Conservation (phyloP, 768 basidiomycete genomes). For the Mycena galericulata region DNA sequence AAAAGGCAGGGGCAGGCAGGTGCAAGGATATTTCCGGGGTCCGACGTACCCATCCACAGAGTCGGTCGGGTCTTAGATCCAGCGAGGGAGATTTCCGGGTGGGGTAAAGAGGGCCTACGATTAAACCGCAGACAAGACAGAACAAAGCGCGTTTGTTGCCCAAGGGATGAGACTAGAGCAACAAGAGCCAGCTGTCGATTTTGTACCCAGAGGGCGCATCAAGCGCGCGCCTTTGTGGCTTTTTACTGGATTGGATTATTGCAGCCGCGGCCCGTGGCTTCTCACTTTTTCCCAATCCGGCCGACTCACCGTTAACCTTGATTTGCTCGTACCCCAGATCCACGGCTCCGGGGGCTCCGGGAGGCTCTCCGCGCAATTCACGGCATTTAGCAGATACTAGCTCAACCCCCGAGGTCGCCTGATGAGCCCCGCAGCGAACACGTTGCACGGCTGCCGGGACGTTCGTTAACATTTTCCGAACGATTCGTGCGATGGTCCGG, state of each 20-base stretch:
- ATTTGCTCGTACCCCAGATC: constrained; percentile 7
- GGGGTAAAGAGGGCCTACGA: not conserved
- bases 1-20: not conserved
- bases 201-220: not conserved
- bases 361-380: too few species aligned
- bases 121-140: too few species aligned
- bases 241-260: too few species aligned
- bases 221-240: not conserved
- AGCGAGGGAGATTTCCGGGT: not conserved
- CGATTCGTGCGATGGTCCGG: not conserved
- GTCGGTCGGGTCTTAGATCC: constrained; percentile 2
- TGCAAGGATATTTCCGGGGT: not conserved
- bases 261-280: too few species aligned
- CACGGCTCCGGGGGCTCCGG: too few species aligned
- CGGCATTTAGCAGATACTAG: too few species aligned
- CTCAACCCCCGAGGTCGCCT: not conserved
- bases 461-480: not conserved
- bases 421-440: not conserved
- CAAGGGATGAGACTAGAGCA: too few species aligned
- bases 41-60: not conserved
- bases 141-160: too few species aligned
- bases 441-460: constrained; percentile 13
- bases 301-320: constrained; percentile 14
- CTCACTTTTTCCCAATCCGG: constrained; percentile 1
- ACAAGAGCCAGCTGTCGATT: too few species aligned